phyloP scores from a whole-genome alignment of 176 grass and related monocot species.

The Oryza glumipatula region DNA sequence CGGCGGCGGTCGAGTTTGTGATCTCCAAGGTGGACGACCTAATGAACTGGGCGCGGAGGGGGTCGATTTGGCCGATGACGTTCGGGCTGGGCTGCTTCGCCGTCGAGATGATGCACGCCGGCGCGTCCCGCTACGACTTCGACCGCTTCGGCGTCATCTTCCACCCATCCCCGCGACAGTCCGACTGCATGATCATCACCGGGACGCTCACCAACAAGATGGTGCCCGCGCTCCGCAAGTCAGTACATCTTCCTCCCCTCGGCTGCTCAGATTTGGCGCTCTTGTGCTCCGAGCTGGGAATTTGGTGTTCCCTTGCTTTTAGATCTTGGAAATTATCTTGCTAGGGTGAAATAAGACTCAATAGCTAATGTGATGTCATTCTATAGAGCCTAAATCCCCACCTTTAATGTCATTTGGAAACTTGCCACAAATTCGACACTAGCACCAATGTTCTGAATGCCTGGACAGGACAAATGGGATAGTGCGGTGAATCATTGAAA shows the following conservation, averaged over 20 bases:
- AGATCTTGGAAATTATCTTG: slow-evolving; percentile 37
- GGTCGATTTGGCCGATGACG: slow-evolving; percentile 94
- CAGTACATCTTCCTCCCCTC: slow-evolving; percentile 8
- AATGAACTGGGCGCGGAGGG: slow-evolving; percentile 84
- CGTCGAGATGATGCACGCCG: slow-evolving; percentile 95
- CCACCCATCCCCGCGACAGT: slow-evolving; percentile 86
- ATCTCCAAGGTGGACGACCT: slow-evolving; percentile 97
- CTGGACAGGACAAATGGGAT: not conserved
- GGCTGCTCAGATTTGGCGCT: not conserved
- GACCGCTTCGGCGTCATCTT: slow-evolving; percentile 95
- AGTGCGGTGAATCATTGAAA: not conserved
- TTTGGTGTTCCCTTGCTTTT: not conserved
- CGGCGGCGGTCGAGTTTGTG: slow-evolving; percentile 63
- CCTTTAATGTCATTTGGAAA: slow-evolving; percentile 6
- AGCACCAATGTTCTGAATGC: not conserved
- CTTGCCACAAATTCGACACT: not conserved
- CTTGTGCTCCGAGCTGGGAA: not conserved
- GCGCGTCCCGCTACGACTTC: slow-evolving; percentile 87
- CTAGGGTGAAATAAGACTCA: not conserved
- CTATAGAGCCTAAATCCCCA: not conserved
- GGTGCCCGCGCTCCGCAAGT: slow-evolving; percentile 94
- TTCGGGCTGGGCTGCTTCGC: slow-evolving; percentile 95
- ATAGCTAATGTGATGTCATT: not conserved
- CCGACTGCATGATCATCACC: slow-evolving; percentile 95
- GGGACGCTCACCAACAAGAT: slow-evolving; percentile 96